Conservation (phyloP, 2,329 filamentous ascomycete species). For the Pyrenophora graminea region DNA sequence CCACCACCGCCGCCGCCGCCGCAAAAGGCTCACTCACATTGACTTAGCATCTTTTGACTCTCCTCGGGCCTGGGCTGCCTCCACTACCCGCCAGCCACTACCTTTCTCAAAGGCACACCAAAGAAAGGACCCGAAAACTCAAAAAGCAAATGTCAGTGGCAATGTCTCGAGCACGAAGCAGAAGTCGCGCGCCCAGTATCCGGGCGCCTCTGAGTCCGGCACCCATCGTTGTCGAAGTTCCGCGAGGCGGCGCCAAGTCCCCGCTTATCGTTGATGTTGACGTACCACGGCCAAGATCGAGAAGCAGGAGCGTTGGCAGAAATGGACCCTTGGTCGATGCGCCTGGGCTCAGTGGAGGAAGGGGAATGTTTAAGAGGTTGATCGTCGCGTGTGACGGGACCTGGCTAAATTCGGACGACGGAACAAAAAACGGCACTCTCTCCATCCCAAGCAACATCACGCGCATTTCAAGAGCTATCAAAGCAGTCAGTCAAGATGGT, state of each 20-base stretch:
- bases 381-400: constrained; percentile 51
- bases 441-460: constrained; percentile 56
- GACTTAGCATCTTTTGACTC: constrained; percentile 29
- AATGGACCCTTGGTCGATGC: constrained; percentile 31
- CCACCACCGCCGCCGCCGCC: constrained; percentile 9
- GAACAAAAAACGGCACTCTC: constrained; percentile 50
- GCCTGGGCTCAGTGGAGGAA: constrained; percentile 42
- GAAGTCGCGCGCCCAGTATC: constrained; percentile 37
- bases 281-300: constrained; percentile 27
- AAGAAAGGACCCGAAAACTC: constrained; percentile 19
- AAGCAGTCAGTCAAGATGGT: constrained; percentile 52
- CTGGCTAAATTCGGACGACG: constrained; percentile 57
- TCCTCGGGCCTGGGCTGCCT: constrained; percentile 28
- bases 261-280: constrained; percentile 36
- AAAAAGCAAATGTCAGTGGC: constrained; percentile 33
- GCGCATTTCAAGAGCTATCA: constrained; percentile 55
- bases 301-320: constrained; percentile 33
- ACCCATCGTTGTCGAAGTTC: constrained; percentile 32
- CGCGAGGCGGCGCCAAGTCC: constrained; percentile 30
- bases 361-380: constrained; percentile 47
- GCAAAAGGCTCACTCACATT: constrained; percentile 22
- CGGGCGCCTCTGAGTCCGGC: constrained; percentile 23
- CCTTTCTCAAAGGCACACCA: constrained; percentile 24
- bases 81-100: constrained; percentile 23
- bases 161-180: constrained; percentile 34